Base-by-base conservation (phyloP, 2,329 filamentous ascomycete species). In the Aspergillus hortae region DNA sequence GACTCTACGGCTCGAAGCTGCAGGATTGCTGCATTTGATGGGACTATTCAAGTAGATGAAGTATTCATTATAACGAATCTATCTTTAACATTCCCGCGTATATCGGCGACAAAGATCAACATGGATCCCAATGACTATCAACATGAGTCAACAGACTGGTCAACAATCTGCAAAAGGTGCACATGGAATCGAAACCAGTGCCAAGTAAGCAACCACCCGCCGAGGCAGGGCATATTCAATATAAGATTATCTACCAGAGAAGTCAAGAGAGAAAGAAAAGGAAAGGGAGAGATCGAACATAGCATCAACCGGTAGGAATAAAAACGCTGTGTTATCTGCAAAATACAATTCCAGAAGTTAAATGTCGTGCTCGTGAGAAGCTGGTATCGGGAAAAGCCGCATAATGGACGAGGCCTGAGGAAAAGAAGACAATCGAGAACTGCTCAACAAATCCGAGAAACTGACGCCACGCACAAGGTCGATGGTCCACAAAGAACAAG, bases 341-440 rank as follows among this genome's bases (percentile, higher is more conserved):
- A 25, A 63, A 62, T 65, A 65, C 60, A 67, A 58, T 58, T 57
- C 60, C 52, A 66, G 61, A 61, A 61, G 54, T 48, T 58, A 62
- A 56, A 42, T 54, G 14, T 64, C 54, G 48, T 60, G 64, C 63
- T 67, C 63, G 54, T 66, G 7, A 42, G 19, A 63, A 61, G 59
- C 61, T 67, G 65, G 63, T 67, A 67, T 67, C 64, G 62, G 58
- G 56, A 58, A 56, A 49, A 49, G 49, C 43, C 52, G 35, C 51
- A 51, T 50, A 43, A 46, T 27, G 48, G 40, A 12, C 11, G 19
- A 42, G 40, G 40, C 40, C 19, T 42, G 19, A 42, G 35, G 27
- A 44, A 47, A 23, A 44, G 23, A 49, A n/a, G 33, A 19, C 47
- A 21, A 15, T 23, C 17, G 11, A 41, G 48, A 46, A 49, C 54